A percentile compares a stretch with the other conserved stretches of the same genome.
phyloP scores from a whole-genome alignment of 495 filamentous ascomycete species.

The Hyaloscypha bicolor region DNA sequence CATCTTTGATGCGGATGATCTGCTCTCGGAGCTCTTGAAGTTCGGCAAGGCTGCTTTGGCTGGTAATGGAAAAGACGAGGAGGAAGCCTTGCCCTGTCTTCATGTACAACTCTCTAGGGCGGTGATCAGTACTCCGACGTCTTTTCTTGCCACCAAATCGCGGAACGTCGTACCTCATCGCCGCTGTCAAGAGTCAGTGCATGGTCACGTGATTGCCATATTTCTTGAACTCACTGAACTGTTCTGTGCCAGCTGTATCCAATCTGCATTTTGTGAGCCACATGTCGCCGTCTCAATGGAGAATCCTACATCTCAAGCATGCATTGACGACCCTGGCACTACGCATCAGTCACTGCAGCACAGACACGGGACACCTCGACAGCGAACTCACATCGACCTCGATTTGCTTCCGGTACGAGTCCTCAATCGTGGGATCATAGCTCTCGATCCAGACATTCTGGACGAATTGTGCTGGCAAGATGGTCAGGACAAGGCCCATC shows the following conservation, averaged over 20 bases:
- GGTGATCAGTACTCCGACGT: neutral
- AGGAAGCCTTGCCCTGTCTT: constrained; percentile 96
- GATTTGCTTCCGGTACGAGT: constrained; percentile 93
- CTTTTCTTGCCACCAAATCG: constrained; percentile 1
- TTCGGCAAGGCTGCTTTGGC: constrained; percentile 80
- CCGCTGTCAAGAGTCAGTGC: constrained; percentile 46
- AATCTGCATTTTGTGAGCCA: constrained; percentile 55
- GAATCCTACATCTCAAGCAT: constrained; percentile 87
- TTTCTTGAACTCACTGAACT: constrained; percentile 76
- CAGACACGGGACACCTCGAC: constrained; percentile 15
- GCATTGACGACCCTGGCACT: constrained; percentile 82
- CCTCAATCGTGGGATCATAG: constrained; percentile 98
- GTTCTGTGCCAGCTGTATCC: constrained; percentile 96
- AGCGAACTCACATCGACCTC: constrained; percentile 80
- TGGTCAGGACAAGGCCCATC: constrained; percentile 15
- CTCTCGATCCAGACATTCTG: constrained; percentile 99
- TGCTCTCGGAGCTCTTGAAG: constrained; percentile 89
- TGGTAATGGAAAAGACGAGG: constrained; percentile 96
- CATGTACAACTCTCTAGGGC: constrained; percentile 86
- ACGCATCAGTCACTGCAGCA: constrained; percentile 15
- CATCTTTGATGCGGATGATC: constrained; percentile 96
- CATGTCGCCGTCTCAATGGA: constrained; percentile 20
- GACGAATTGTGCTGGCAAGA: constrained; percentile 85
- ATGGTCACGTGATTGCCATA: constrained; percentile 29
- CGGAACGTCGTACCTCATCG: constrained; percentile 61